Conservation (phyloP, 768 basidiomycete species). For the Arthromyces matolae region DNA sequence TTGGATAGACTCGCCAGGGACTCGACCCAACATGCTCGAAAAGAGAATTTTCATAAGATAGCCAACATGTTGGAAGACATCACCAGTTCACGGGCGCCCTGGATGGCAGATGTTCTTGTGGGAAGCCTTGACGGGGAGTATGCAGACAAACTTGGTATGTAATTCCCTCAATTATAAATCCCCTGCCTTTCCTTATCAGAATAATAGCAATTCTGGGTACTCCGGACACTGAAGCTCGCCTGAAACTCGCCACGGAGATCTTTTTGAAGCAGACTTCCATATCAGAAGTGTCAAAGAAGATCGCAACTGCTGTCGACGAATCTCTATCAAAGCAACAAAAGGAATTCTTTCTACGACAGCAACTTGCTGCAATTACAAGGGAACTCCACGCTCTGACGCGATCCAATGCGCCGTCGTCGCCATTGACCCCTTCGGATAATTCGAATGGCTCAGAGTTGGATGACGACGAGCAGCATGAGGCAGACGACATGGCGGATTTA, state of each 20-base stretch:
- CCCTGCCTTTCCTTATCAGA: background rate
- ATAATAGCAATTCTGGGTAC: conserved; percentile 57
- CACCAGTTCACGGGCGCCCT: conserved; percentile 56
- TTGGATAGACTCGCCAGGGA: conserved; percentile 61
- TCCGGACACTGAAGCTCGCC: conserved; percentile 55
- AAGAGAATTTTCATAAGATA: conserved; percentile 68
- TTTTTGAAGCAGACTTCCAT: conserved; percentile 76
- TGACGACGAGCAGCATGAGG: conserved; percentile 77
- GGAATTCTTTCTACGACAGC: conserved; percentile 81
- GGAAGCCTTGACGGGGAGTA: conserved; percentile 63
- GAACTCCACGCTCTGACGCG: conserved; percentile 60
- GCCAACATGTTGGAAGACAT: conserved; percentile 71
- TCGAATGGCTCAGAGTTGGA: conserved; percentile 52
- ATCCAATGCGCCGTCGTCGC: conserved; percentile 18
- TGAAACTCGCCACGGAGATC: conserved; percentile 63
- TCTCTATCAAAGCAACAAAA: conserved; percentile 86
- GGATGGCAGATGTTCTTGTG: conserved; percentile 78
- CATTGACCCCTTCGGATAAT: conserved; percentile 13
- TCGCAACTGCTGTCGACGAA: conserved; percentile 76
- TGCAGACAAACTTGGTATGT: conserved; percentile 67
- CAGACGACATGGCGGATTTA: conserved; percentile 73
- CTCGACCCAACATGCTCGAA: conserved; percentile 45
- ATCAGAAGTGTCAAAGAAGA: conserved; percentile 77
- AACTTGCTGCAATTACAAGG: conserved; percentile 75
- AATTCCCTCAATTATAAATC: background rate